These are phyloP conservation scores for Stereocaulon alpinum DNA, from an alignment of 495 filamentous ascomycete species.

Conservation along the genomic window DNA sequence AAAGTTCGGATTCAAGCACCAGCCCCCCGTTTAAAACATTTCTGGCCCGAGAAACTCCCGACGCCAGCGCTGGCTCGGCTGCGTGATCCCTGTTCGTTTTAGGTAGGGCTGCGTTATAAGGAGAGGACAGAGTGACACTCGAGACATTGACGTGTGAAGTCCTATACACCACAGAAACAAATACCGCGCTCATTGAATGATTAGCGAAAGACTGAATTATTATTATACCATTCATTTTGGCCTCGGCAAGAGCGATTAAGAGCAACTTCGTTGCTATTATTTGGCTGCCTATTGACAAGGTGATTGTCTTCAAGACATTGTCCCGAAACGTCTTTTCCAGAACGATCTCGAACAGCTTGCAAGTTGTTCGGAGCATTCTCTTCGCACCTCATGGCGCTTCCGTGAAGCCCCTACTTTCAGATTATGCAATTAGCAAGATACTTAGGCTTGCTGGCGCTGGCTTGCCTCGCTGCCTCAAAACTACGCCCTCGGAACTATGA, in stretches of 20 bases:
- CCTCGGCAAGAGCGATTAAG: background rate
- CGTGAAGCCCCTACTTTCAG: conserved; percentile 28
- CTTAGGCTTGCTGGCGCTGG: conserved; percentile 31
- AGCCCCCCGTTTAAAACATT: background rate
- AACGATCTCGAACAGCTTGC: background rate
- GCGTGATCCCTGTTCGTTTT: background rate
- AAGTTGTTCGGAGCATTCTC: background rate
- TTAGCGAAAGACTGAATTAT: background rate
- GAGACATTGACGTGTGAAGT: background rate
- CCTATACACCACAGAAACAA: background rate
- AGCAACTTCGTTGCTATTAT: background rate
- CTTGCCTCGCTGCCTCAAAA: conserved; percentile 32
- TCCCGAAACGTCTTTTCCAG: background rate
- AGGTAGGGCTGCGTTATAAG: background rate
- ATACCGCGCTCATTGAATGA: background rate
- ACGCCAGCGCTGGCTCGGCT: no score
- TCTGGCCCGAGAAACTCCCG: no score
- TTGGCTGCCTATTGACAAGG: conserved; percentile 1
- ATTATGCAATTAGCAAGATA: conserved; percentile 17
- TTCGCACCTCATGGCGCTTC: conserved; percentile 19
- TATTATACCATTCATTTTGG: background rate
- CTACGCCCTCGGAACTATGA: conserved; percentile 51
- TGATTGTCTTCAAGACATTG: conserved; percentile 4
- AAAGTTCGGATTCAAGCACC: background rate
- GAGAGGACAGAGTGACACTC: conserved; percentile 5